These are phyloP conservation scores for Carex myosuroides DNA, from an alignment of 176 grass and related monocot species.

Conservation along the genomic window DNA sequence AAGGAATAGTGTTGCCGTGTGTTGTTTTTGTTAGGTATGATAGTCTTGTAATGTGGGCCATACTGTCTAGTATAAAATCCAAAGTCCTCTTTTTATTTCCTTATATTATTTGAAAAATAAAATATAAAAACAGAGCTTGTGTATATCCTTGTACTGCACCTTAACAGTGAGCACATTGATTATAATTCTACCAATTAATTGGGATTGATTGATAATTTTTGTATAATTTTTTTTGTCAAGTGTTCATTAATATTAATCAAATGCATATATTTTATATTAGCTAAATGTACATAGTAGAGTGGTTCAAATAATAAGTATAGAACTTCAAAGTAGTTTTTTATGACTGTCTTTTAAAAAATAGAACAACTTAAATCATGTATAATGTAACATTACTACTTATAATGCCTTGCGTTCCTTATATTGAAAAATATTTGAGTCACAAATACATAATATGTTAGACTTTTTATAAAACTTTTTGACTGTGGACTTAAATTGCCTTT, in stretches of 20 bases:
- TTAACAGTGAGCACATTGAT: background rate
- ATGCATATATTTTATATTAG: too few species aligned
- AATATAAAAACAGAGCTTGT: background rate
- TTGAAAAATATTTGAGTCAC: background rate
- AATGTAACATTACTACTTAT: background rate
- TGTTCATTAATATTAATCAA: too few species aligned
- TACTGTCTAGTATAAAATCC: background rate
- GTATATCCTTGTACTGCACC: background rate
- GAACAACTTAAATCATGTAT: background rate
- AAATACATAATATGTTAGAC: background rate
- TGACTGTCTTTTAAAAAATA: background rate
- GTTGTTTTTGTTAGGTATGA: background rate
- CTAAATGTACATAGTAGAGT: too few species aligned
- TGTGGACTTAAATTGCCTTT: too few species aligned
- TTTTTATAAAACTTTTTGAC: too few species aligned
- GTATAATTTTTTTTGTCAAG: background rate
- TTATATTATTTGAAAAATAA: background rate
- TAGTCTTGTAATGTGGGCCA: background rate
- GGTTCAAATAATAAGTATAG: too few species aligned
- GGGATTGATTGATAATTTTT: background rate
- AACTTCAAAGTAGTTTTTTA: background rate
- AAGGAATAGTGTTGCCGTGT: background rate
- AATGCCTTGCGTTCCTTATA: background rate
- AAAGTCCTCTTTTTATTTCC: background rate
- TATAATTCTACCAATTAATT: background rate